Conservation (phyloP, 2,329 filamentous ascomycete species). For the Scorias spongiosa region DNA sequence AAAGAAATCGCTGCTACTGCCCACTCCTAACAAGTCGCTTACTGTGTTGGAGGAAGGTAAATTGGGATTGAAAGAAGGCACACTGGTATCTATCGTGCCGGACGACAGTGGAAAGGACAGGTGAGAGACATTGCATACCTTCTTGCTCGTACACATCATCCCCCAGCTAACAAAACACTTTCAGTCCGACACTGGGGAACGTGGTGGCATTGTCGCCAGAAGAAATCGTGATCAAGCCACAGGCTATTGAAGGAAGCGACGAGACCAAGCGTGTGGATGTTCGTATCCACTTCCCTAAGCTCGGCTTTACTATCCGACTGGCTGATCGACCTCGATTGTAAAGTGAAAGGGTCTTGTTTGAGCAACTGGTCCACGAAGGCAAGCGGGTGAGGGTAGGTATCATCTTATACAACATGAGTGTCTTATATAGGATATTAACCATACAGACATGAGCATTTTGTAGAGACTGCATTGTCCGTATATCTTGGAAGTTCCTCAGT, state of each 20-base stretch:
- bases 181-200: slow-evolving; percentile 21
- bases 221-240: slow-evolving; percentile 25
- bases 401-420: too few species aligned
- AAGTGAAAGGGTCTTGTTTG: neutral
- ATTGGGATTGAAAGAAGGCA: slow-evolving; percentile 18
- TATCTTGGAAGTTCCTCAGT: too few species aligned
- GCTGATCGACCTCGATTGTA: neutral
- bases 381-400: too few species aligned
- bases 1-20: slow-evolving; percentile 15
- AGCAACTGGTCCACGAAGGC: too few species aligned
- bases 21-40: slow-evolving; percentile 14
- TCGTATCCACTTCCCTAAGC: slow-evolving; percentile 25
- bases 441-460: too few species aligned
- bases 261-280: slow-evolving; percentile 14
- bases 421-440: too few species aligned
- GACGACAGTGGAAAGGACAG: slow-evolving; percentile 26
- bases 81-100: slow-evolving; percentile 20
- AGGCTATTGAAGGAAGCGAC: slow-evolving; percentile 11
- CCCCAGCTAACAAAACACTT: neutral
- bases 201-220: slow-evolving; percentile 25
- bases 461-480: too few species aligned
- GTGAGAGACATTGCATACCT: slow-evolving; percentile 4
- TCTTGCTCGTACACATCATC: neutral
- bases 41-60: slow-evolving; percentile 14
- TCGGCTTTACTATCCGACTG: slow-evolving; percentile 24